Conservation (phyloP, 306 rosid species). For the Pterocarpus macrocarpus region DNA sequence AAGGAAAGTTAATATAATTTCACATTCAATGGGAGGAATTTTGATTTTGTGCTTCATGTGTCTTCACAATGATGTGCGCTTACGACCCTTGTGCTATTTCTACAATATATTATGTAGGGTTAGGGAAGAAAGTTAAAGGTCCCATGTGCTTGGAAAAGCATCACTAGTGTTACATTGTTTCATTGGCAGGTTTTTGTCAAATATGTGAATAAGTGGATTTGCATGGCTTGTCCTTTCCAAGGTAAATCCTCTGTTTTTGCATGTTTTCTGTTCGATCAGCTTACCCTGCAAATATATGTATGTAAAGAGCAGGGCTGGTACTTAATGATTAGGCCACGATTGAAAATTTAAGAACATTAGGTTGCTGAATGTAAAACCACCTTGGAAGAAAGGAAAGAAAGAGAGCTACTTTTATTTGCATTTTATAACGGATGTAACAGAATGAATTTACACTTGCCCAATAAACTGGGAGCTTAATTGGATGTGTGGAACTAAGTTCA, state of each 20-base stretch:
- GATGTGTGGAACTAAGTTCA: not conserved
- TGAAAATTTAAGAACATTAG: not conserved
- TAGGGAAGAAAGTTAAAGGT: constrained; percentile 13
- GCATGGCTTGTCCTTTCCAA: constrained; percentile 95
- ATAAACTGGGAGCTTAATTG: not conserved
- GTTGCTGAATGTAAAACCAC: constrained; percentile 13
- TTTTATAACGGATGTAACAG: too few species aligned
- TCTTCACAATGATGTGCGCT: constrained; percentile 78
- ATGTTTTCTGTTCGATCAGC: constrained; percentile 9
- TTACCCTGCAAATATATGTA: constrained; percentile 3
- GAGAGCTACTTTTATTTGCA: too few species aligned
- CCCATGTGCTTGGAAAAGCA: not conserved
- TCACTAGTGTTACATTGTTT: constrained; percentile 48
- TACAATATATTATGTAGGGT: constrained; percentile 9
- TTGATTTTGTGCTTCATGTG: constrained; percentile 77
- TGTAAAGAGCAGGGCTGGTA: not conserved
- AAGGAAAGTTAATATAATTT: constrained; percentile 83
- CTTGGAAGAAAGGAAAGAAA: too few species aligned
- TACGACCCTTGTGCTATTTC: constrained; percentile 39
- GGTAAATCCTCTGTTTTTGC: constrained; percentile 54
- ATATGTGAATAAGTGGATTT: constrained; percentile 90
- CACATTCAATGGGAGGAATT: constrained; percentile 97
- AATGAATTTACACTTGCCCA: not conserved
- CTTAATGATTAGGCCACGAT: constrained; percentile 1
- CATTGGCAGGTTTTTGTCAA: constrained; percentile 76